Base-by-base conservation (phyloP, 2,329 filamentous ascomycete species). In the Helotiales sp. region DNA sequence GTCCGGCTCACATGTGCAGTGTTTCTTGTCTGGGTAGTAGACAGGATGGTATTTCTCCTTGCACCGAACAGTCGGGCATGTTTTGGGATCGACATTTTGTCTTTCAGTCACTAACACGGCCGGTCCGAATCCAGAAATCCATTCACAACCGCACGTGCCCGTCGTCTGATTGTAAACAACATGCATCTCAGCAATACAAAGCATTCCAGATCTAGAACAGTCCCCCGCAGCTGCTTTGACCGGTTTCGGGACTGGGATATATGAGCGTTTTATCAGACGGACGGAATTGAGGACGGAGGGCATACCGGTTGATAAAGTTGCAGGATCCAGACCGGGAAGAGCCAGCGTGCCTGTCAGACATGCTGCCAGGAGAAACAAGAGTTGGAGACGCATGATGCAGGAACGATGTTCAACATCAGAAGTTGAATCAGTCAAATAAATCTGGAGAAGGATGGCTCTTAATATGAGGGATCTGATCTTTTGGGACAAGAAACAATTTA, bases 51-150 rank as follows among this genome's bases (percentile, higher is more conserved):
- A 65, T 10, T 63, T 60, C n/a, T 60, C 32, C 11, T 37, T 30
- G 37, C 68, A 70, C 13, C 63, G 58, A 8, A 69, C 63, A 2
- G 61, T 63, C 6, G 68, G 65, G 17, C 68, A 70, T 26, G 57
- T 68, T 13, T 59, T 58, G 10, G 69, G 67, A 8, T 66, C 68
- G 17, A 62, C 60, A 37, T 24, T 49, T 62, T 54, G 54, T 63
- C 57, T 57, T 17, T 24, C 40, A 26, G 32, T 20, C 11, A 49
- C 43, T 28, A 26, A 5, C 10, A 20, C 32, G 1, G 13, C 28
- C 28, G 54, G 52, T 32, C 26, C 32, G 24, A 57, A 20, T 17
- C 32, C 61, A 20, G 26, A 22, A 52, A 50, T 62, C 40, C 45
- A 54, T 20, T 28, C 32, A 47, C 61, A 63, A 6, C 45, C 61